These are phyloP conservation scores for Astrocystis sublimbata DNA, from an alignment of 495 filamentous ascomycete genomes.

Conservation along the genomic window DNA sequence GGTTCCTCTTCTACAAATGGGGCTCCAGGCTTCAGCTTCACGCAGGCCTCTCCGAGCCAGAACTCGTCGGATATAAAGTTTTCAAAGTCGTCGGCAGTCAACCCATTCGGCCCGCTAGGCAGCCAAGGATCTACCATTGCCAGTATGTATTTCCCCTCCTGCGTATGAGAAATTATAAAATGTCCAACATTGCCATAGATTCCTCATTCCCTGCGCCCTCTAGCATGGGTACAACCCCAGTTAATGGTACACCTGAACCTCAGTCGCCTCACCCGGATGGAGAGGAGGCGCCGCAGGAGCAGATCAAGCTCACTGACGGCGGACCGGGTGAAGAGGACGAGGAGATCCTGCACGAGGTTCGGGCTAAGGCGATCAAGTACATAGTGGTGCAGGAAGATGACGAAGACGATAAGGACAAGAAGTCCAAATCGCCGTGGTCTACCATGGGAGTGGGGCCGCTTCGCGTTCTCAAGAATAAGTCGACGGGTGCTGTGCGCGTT, in stretches of 20 bases:
- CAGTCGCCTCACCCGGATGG: conserved; percentile 55
- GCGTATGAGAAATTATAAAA: not conserved
- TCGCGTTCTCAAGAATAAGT: conserved; percentile 67
- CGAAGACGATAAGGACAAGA: conserved; percentile 39
- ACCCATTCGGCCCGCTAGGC: conserved; percentile 30
- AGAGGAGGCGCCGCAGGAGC: conserved; percentile 50
- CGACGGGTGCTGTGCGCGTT: conserved; percentile 61
- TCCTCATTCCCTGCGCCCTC: conserved; percentile 53
- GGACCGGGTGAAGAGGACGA: conserved; percentile 74
- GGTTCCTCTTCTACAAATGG: conserved; percentile 22
- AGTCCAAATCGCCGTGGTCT: conserved; percentile 53
- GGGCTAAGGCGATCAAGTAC: conserved; percentile 62
- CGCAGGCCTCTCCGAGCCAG: conserved; percentile 22
- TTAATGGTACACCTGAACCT: conserved; percentile 63
- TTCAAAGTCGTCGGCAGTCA: conserved; percentile 18
- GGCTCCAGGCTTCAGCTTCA: conserved; percentile 30
- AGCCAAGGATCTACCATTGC: conserved; percentile 44
- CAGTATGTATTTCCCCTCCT: conserved; percentile 35
- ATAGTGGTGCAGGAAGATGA: conserved; percentile 37
- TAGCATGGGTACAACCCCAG: conserved; percentile 58
- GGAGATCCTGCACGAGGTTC: conserved; percentile 60
- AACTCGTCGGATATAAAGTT: conserved; percentile 21
- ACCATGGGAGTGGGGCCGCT: conserved; percentile 64
- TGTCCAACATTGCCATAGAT: conserved; percentile 34
- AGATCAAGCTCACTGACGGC: conserved; percentile 62